Evolutionary conservation across 2,329 filamentous ascomycete genomes (phyloP).

Genomic region (Corynespora cassiicola): DNA sequence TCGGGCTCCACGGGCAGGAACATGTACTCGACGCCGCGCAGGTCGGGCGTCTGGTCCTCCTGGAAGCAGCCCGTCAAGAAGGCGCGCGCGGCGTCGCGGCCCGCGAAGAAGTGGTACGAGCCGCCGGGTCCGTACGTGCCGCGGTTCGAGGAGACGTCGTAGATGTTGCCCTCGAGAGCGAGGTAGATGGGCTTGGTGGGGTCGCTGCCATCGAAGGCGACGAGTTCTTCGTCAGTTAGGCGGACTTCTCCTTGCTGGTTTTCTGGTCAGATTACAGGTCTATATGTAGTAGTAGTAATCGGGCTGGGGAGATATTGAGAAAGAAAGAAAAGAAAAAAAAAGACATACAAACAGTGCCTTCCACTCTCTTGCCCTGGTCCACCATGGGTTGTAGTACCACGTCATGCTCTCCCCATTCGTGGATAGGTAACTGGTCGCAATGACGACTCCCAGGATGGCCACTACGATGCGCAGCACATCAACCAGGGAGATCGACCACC

Average conservation of each 20-base stretch:
- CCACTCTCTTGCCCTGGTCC: conserved; percentile 44
- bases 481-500: conserved; percentile 51
- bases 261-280: not conserved
- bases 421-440: conserved; percentile 76
- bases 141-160: conserved; percentile 74
- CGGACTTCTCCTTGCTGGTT: conserved; percentile 64
- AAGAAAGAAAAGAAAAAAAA: not conserved
- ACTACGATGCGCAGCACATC: conserved; percentile 74
- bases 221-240: conserved; percentile 78
- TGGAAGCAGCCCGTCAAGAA: conserved; percentile 94
- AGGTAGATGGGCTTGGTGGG: conserved; percentile 81
- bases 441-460: conserved; percentile 70
- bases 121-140: conserved; percentile 71
- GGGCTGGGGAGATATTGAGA: not conserved
- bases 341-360: conserved; percentile 36
- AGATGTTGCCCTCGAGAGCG: conserved; percentile 86
- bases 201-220: conserved; percentile 78
- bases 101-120: conserved; percentile 85
- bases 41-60: conserved; percentile 81
- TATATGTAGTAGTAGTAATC: conserved; percentile 1
- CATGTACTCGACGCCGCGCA: conserved; percentile 87
- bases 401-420: conserved; percentile 66
- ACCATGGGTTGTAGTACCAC: conserved; percentile 48
- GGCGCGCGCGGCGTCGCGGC: conserved; percentile 82
- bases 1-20: conserved; percentile 71